phyloP scores from a whole-genome alignment of 495 filamentous ascomycete species.

The Cudoniella acicularis region DNA sequence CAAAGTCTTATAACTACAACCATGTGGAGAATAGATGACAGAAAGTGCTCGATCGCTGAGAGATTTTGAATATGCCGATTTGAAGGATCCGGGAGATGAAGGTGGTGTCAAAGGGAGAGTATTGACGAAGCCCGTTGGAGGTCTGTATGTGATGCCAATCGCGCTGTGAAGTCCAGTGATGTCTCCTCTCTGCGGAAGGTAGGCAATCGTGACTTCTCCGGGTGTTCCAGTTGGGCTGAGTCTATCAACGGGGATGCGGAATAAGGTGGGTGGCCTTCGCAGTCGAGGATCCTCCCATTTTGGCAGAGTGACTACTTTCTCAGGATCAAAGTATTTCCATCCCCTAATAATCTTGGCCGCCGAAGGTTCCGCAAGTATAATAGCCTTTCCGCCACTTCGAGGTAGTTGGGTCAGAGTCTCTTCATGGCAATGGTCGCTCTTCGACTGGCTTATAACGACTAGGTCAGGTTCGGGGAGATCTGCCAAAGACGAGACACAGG shows the following conservation, averaged over 20 bases:
- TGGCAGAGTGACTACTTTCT: slow-evolving; percentile 48
- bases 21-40: slow-evolving; percentile 46
- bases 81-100: slow-evolving; percentile 31
- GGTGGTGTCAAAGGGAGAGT: slow-evolving; percentile 15
- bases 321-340: slow-evolving; percentile 62
- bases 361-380: slow-evolving; percentile 60
- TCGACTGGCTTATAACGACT: slow-evolving; percentile 66
- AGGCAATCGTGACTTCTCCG: slow-evolving; percentile 64
- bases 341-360: slow-evolving; percentile 57
- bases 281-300: slow-evolving; percentile 49
- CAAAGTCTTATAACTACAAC: slow-evolving; percentile 36
- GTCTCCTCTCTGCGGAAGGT: slow-evolving; percentile 58
- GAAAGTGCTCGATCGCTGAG: slow-evolving; percentile 29
- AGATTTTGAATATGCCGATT: slow-evolving; percentile 15
- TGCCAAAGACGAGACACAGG: slow-evolving; percentile 54
- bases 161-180: slow-evolving; percentile 59
- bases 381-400: slow-evolving; percentile 42
- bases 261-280: slow-evolving; percentile 30
- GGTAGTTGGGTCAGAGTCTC: slow-evolving; percentile 61
- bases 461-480: slow-evolving; percentile 61
- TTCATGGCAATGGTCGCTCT: slow-evolving; percentile 68
- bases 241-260: slow-evolving; percentile 42
- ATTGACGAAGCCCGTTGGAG: slow-evolving; percentile 35
- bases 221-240: slow-evolving; percentile 38
- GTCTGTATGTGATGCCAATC: slow-evolving; percentile 66